Conservation (phyloP, 2,329 filamentous ascomycete genomes). For the Thermothelomyces thermophilus region DNA sequence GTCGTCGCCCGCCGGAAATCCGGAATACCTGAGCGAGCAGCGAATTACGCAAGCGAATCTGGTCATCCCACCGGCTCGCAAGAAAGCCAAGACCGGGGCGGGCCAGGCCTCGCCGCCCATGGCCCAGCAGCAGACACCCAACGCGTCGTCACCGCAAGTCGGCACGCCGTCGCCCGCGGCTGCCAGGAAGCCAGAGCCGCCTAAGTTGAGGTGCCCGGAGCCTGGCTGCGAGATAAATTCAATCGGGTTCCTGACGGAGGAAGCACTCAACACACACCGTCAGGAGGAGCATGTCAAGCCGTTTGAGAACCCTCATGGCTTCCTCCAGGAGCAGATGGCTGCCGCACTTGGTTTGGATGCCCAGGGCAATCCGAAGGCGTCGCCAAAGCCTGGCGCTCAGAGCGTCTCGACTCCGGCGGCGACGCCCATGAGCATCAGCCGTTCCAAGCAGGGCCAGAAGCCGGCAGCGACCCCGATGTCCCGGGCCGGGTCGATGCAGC, state of each 20-base stretch:
- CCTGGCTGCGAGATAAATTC: constrained; percentile 46
- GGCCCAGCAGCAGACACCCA: constrained; percentile 32
- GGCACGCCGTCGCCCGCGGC: constrained; percentile 44
- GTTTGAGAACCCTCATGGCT: constrained; percentile 48
- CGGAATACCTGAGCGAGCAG: constrained; percentile 47
- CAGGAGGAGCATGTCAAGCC: constrained; percentile 56
- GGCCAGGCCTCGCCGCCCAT: constrained; percentile 33
- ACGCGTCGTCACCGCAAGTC: constrained; percentile 42
- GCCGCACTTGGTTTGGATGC: constrained; percentile 45
- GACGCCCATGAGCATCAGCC: constrained; percentile 35
- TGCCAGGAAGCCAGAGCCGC: constrained; percentile 32
- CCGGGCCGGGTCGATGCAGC: constrained; percentile 45
- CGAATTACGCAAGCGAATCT: constrained; percentile 48
- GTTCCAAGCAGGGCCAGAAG: constrained; percentile 44
- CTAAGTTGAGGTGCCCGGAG: constrained; percentile 42
- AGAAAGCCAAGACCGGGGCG: constrained; percentile 46
- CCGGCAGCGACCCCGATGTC: constrained; percentile 44
- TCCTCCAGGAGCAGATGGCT: constrained; percentile 44
- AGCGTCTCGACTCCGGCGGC: constrained; percentile 25
- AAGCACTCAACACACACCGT: constrained; percentile 46
- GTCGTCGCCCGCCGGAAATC: constrained; percentile 56
- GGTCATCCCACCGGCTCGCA: constrained; percentile 46
- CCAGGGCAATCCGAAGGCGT: constrained; percentile 39
- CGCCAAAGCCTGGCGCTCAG: constrained; percentile 25
- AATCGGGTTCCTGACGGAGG: constrained; percentile 47